Evolutionary conservation across 1,139 yeast genomes (phyloP), one percentile per base, ranked within the genome.

Genomic region (Debaryomycetaceae sp.): DNA sequence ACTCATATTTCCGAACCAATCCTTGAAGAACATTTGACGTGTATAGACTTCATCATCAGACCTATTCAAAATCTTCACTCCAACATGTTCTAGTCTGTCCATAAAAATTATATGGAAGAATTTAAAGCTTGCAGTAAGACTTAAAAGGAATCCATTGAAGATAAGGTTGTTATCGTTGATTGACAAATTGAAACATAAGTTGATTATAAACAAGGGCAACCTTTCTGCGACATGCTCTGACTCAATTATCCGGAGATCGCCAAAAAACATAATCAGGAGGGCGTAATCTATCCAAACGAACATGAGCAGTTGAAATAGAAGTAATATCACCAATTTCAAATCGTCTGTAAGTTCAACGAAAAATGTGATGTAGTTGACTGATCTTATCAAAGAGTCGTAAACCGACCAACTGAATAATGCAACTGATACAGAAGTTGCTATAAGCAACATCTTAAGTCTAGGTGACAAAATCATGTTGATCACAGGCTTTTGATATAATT

Each of bases 141-240:
- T 66, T 22, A 74, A 49, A 42, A 80, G 67, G 43, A 62, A 72
- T 60, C 57, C 69, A 53, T 68, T 72, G 44, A 81, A 62, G 34
- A 83, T 65, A 23, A 84, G 59, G 49, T 80, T 80, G 48, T 78
- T 76, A 49, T 80, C 86, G 43, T 73, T 77, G 72, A 68, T 77
- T 3, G 90, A 80, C 44, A 86, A 68, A 38, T 86, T 81, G 61
- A 88, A 71, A 41, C 88, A 65, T 40, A 86, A 71, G 54, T 81
- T 85, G 40, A 88, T 72, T 11, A 63, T 57, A 42, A 63, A 68
- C 17, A 87, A 64, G 0, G 95, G 86, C 49, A 81, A 74, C 44
- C 81, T 68, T 54, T 88, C 95, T 49, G 84, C 75, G 22, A 91
- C 68, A 58, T 86, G 90, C 54, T 91, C 96, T 40, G 78, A 66